Evolutionary conservation across 2,329 filamentous ascomycete species (phyloP), one percentile per base, ranked within the genome.

Genomic region (Ceratocystis lukuohia): DNA sequence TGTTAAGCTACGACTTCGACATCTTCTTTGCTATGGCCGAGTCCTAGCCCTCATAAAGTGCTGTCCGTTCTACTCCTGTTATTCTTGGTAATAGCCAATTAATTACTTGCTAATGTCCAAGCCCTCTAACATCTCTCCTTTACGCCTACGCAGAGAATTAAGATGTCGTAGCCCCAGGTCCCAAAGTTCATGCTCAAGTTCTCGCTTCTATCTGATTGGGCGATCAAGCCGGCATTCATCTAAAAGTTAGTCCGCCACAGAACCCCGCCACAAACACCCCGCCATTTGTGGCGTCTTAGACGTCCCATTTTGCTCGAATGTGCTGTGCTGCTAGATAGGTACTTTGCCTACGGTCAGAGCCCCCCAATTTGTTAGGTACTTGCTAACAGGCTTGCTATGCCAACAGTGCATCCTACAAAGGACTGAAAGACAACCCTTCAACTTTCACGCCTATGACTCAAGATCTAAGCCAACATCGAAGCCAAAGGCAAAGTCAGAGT

Each of bases 201-300:
- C 53, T 30, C 53, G 25, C 28, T 17, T 10, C 20, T 15, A 25
- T 4, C 12, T 59, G 28, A 59, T 59, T 59, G 56, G 56, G 37
- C 10, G 10, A 12, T 41, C 37, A 15, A 12, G 37, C 12, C 3
- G 37, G 37, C 4, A 41, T 41, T 41, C 37, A 41, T 41, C 37
- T 41, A 41, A 41, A 25, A 48, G 10, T 17, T 8, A 7, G 4
- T 17, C 62, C 17, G 64, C 67, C 64, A 66, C 64, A 61, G 22
- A 46, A 22, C 8, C 61, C 61, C 61, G 64, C 67, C 67, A 64
- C 67, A 65, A 45, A 30, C 64, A 68, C 67, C 67, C 67, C 67
- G 67, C 67, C 65, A 61, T 66, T 28, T 66, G 67, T 68, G 67
- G 67, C 67, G 67, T 22, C 17, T 41, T 41, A 41, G 12, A 22